Evolutionary conservation across 352 stramenopile species (phyloP), one percentile per base, ranked within the genome.

Genomic region (Pythium volutum): DNA sequence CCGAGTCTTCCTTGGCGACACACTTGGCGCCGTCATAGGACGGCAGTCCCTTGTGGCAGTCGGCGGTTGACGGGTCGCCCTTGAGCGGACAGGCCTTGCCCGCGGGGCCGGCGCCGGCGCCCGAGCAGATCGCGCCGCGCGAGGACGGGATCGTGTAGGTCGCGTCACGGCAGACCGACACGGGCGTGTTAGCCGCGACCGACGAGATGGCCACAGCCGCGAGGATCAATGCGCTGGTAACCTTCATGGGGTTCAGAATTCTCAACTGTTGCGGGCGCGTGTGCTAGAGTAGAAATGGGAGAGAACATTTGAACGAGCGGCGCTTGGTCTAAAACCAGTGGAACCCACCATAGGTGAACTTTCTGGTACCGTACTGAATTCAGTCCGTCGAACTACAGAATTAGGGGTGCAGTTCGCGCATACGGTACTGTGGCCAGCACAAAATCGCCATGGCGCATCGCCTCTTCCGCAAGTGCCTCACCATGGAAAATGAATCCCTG

Each of bases 131-230:
- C 22, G 55, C 29, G 18, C 66, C 69, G 46, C 64, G 58, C 11
- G 59, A 31, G 16, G 36, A n/a, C n/a, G 59, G 50, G 34, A 76
- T 55, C 11, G 12, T 34, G 55, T 73, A 76, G 8, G 65, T 73
- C 23, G 68, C 68, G 33, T 75, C 68, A 12, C 56, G 58, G 39
- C 68, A 75, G 31, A 75, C 64, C 2, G 49, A 55, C 39, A 66
- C 59, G 29, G 38, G 39, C 42, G 59, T 63, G 46, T 63, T 53
- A 38, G 59, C 59, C 5, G 47, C 49, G 31, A 42, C 41, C 36
- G 47, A 49, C 14, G 57, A 36, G 47, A 64, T 8, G 6, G 57
- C 57, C 3, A 65, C 12, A 15, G 58, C 58, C 14, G 58, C 58
- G 9, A 53, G 33, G 49, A 65, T n/a, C 7, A 65, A 36, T 11